phyloP scores from a whole-genome alignment of 139 green algal species.

The Eudorina sp. region DNA sequence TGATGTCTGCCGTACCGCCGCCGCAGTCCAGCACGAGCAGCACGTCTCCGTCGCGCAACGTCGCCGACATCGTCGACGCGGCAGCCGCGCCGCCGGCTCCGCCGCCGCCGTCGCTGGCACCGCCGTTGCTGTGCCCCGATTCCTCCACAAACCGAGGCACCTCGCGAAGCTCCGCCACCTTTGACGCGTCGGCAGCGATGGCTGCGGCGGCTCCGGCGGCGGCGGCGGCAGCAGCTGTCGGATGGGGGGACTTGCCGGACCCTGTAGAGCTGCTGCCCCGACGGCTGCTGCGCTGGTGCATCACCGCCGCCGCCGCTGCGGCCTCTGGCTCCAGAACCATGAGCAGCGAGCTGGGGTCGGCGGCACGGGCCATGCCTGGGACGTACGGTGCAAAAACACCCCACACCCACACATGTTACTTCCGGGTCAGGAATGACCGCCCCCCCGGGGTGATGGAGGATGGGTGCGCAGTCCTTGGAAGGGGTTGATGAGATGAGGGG shows the following conservation, averaged over 20 bases:
- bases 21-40: slow-evolving; percentile 49
- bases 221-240: neutral
- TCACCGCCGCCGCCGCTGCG: neutral
- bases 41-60: slow-evolving; percentile 21
- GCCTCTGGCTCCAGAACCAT: slow-evolving; percentile 45
- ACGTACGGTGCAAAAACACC: too few relatives aligned
- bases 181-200: neutral
- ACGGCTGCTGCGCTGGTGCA: neutral
- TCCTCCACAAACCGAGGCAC: too few relatives aligned
- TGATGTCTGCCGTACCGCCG: slow-evolving; percentile 41
- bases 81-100: neutral
- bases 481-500: too few relatives aligned
- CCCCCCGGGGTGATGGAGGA: too few relatives aligned
- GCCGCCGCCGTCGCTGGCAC: neutral
- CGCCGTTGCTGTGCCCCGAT: neutral
- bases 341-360: neutral
- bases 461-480: too few relatives aligned
- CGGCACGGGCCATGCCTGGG: slow-evolving; percentile 3
- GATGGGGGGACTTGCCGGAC: neutral
- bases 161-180: slow-evolving; percentile 1
- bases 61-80: too few relatives aligned
- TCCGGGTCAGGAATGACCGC: too few relatives aligned
- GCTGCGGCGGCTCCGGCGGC: neutral
- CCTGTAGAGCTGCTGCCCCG: neutral
- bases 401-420: too few relatives aligned